Conservation (phyloP, 1,139 yeast species). For the Pneumocystis jirovecii region DNA sequence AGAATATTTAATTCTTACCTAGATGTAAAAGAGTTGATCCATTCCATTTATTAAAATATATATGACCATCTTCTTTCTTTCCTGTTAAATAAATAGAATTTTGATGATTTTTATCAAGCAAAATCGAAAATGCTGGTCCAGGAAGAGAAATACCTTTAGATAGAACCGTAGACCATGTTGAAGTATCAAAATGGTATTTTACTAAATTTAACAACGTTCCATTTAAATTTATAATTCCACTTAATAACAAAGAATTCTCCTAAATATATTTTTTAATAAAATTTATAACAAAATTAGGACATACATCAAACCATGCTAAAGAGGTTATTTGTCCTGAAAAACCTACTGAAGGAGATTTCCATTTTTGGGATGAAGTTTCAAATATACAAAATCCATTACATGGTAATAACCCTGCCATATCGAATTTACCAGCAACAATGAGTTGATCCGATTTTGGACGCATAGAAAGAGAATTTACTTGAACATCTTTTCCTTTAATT, state of each 20-base stretch:
- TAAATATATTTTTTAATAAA: background rate
- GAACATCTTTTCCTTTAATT: conserved; percentile 21
- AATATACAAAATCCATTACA: conserved; percentile 59
- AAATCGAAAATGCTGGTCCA: conserved; percentile 34
- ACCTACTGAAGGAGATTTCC: conserved; percentile 37
- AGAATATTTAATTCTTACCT: background rate
- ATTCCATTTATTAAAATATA: conserved; percentile 24
- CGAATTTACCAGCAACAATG: conserved; percentile 66
- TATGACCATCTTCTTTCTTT: conserved; percentile 23
- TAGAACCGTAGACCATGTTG: conserved; percentile 19
- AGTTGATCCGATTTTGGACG: conserved; percentile 38
- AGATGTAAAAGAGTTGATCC: conserved; percentile 18
- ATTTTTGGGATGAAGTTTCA: conserved; percentile 39
- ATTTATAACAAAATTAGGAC: background rate
- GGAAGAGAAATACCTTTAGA: conserved; percentile 23
- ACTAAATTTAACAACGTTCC: conserved; percentile 31
- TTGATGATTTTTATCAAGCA: conserved; percentile 35
- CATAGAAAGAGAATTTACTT: conserved; percentile 40
- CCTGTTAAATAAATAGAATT: conserved; percentile 43
- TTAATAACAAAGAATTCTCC: conserved; percentile 38
- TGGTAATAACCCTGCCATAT: conserved; percentile 40
- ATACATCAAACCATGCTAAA: conserved; percentile 34
- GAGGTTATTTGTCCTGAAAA: conserved; percentile 42
- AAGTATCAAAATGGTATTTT: conserved; percentile 37
- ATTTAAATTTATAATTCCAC: conserved; percentile 44